Evolutionary conservation across 2,329 filamentous ascomycete species (phyloP).

Genomic region (Helotiales sp.): DNA sequence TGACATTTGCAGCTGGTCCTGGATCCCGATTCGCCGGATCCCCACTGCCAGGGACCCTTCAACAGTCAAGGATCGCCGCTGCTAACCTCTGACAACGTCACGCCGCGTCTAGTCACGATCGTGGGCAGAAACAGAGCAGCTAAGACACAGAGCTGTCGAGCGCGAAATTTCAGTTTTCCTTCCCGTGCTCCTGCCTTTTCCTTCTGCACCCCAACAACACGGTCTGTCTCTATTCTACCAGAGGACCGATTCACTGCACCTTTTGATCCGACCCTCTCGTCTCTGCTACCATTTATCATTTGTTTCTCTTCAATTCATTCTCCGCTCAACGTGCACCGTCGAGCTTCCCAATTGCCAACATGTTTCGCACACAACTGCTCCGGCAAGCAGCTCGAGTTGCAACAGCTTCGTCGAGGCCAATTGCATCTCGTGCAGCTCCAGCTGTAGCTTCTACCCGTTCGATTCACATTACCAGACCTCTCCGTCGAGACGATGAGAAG

Average conservation of each 20-base stretch:
- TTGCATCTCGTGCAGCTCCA: conserved; percentile 17
- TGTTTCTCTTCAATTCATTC: too few species aligned
- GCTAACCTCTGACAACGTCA: conserved; percentile 4
- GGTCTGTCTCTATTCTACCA: not conserved
- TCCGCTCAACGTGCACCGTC: too few species aligned
- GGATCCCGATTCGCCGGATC: not conserved
- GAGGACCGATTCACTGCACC: not conserved
- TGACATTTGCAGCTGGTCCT: not conserved
- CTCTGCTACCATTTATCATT: too few species aligned
- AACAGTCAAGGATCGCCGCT: not conserved
- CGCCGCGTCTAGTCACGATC: not conserved
- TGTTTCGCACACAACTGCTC: conserved; percentile 34
- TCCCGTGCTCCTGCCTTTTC: not conserved
- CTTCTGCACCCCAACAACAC: not conserved
- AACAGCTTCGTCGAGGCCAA: conserved; percentile 18
- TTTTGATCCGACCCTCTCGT: too few species aligned
- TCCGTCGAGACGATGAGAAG: conserved; percentile 27
- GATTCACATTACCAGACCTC: conserved; percentile 23
- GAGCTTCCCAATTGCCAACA: conserved; percentile 10
- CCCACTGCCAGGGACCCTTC: not conserved
- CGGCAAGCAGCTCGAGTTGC: conserved; percentile 28
- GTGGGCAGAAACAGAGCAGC: not conserved
- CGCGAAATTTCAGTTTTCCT: not conserved
- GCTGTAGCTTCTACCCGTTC: conserved; percentile 16
- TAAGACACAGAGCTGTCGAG: not conserved